Percentiles rank a stretch among this genome's conserved stretches.
Evolutionary conservation across 129 eudicot genomes (phyloP).

Genomic region (Centrapalus pauciflorus): DNA sequence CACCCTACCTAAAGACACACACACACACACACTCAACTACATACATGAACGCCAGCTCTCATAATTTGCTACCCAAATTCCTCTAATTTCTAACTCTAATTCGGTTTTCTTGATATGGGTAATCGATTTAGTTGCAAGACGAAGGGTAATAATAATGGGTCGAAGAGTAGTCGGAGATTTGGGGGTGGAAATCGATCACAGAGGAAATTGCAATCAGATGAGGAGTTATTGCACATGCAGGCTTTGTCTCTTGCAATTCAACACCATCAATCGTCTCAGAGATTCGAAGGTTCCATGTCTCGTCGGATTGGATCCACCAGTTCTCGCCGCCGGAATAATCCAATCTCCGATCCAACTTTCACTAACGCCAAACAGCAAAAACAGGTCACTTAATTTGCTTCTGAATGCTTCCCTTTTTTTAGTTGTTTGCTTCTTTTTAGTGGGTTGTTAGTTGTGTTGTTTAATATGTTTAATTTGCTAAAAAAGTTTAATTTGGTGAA

Average conservation of each 20-base stretch:
- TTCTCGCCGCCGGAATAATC: constrained; percentile 63
- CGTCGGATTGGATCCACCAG: constrained; percentile 81
- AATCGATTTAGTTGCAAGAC: constrained; percentile 73
- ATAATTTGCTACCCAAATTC: background rate
- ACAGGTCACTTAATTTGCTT: constrained; percentile 5
- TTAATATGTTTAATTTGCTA: constrained; percentile 9
- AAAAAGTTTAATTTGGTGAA: constrained; percentile 17
- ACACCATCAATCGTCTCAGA: constrained; percentile 87
- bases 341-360: constrained; percentile 44
- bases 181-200: constrained; percentile 49
- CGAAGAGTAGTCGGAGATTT: constrained; percentile 55
- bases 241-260: constrained; percentile 94
- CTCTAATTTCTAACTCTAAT: background rate
- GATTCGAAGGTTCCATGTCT: constrained; percentile 93
- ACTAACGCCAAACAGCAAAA: constrained; percentile 50
- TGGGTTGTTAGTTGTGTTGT: constrained; percentile 5
- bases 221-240: constrained; percentile 78
- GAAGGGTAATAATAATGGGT: constrained; percentile 49
- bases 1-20: constrained; percentile 10
- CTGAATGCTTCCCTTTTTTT: background rate
- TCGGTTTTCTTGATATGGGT: constrained; percentile 46
- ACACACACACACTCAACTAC: constrained; percentile 1
- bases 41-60: constrained; percentile 9
- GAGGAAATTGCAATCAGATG: constrained; percentile 59
- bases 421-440: background rate